Conservation (phyloP, 2,329 filamentous ascomycete genomes). For the Claviceps capensis region DNA sequence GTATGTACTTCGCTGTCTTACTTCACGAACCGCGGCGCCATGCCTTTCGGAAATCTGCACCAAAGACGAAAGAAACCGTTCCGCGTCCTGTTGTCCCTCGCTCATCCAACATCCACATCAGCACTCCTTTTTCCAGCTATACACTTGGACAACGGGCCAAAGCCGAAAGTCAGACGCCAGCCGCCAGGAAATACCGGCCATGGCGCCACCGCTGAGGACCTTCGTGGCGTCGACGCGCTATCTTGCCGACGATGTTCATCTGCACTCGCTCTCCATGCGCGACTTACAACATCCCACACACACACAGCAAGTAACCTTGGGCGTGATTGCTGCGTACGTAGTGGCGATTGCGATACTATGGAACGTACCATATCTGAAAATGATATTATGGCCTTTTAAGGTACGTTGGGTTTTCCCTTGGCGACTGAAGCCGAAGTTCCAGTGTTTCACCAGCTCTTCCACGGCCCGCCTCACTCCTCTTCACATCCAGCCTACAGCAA, state of each 20-base stretch:
- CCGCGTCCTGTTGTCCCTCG: too few relatives aligned
- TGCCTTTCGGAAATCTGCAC: too few relatives aligned
- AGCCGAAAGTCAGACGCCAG: too few relatives aligned
- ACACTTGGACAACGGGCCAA: too few relatives aligned
- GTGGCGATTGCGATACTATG: slow-evolving; percentile 64
- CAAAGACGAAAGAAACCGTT: too few relatives aligned
- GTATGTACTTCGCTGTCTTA: too few relatives aligned
- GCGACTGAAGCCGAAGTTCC: background rate
- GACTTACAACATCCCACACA: slow-evolving; percentile 45
- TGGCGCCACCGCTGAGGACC: slow-evolving; percentile 1
- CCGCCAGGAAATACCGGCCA: background rate
- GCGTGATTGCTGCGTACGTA: slow-evolving; percentile 57
- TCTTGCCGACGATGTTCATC: slow-evolving; percentile 6
- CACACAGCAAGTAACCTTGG: slow-evolving; percentile 57
- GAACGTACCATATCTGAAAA: slow-evolving; percentile 66
- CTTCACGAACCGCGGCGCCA: too few relatives aligned
- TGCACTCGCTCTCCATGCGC: slow-evolving; percentile 28
- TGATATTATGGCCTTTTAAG: slow-evolving; percentile 71
- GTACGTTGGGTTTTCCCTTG: slow-evolving; percentile 21
- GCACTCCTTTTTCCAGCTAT: too few relatives aligned
- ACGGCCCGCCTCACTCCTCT: background rate
- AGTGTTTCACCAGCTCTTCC: background rate
- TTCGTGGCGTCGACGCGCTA: background rate
- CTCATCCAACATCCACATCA: too few relatives aligned
- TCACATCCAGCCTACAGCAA: background rate